Evolutionary conservation across 192 early-diverging fungal genomes (phyloP), one percentile per base, ranked within the genome.

Genomic region (Coemansia pectinata): DNA sequence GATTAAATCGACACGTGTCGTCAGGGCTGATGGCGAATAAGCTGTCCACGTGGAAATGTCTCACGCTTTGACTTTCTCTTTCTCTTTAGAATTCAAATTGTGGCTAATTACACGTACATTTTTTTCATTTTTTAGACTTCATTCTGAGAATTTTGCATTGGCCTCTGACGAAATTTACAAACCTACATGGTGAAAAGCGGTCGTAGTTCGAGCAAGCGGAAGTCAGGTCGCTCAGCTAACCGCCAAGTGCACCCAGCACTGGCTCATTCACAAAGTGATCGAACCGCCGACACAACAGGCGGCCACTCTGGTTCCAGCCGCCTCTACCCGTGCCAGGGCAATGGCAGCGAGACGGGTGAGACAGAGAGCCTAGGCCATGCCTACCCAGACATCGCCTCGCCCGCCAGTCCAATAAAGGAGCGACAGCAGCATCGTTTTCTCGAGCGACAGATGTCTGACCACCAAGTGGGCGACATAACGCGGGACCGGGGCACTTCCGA

Each of bases 201-300:
- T 23, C 73, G 73, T 41, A 63, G 39, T 40, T 70, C 73, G n/a
- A 64, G 73, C 58, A 70, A 29, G 27, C 67, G 68, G 63, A 76
- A 55, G 48, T 17, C 63, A 33, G 62, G 60, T 10, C 61, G 23
- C 8, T 31, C 58, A 39, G 19, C 50, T 15, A 48, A 48, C 63
- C 29, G 40, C 31, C 63, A 33, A 27, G 15, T 10, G 45, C 63
- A 5, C 21, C 10, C 63, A 60, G 57, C 41, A 25, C 41, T n/a
- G 57, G 23, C 15, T 45, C 52, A 50, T 44, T 44, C 23, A 17
- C 41, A 42, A 45, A 47, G 23, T 36, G 36, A 40, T 55, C 48
- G 17, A 52, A 36, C 52, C 15, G 47, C 19, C 64, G 34, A 52
- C 15, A 15, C 29, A 7, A 15, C 31, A n/a, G 29, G 29, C 29